A percentile compares a stretch with the other conserved stretches of the same genome.
Conservation (phyloP, 768 basidiomycete genomes). For the Suillus discolor region DNA sequence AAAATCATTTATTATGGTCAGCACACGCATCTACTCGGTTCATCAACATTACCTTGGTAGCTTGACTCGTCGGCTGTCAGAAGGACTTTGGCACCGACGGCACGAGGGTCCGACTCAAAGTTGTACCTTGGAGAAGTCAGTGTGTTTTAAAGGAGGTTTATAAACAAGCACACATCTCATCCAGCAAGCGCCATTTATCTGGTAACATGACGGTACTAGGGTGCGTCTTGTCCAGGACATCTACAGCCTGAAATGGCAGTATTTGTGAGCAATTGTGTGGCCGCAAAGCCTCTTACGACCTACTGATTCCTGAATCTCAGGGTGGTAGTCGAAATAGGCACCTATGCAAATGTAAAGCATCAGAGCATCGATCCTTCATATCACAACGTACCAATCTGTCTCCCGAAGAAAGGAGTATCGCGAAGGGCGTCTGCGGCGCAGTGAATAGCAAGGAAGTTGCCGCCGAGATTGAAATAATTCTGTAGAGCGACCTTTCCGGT, state of each 20-base stretch:
- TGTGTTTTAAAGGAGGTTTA: conserved; percentile 10
- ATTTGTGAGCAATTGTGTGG: conserved; percentile 19
- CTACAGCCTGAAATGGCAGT: conserved; percentile 48
- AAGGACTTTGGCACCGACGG: conserved; percentile 60
- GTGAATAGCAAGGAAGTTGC: conserved; percentile 73
- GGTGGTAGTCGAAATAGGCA: conserved; percentile 74
- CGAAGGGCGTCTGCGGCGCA: conserved; percentile 62
- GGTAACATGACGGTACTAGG: conserved; percentile 64
- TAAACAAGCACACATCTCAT: conserved; percentile 55
- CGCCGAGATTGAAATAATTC: conserved; percentile 65
- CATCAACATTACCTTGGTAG: conserved; percentile 49
- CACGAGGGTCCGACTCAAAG: conserved; percentile 71
- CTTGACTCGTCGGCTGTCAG: conserved; percentile 68
- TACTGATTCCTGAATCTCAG: conserved; percentile 65
- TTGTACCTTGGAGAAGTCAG: conserved; percentile 52
- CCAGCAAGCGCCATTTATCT: conserved; percentile 50
- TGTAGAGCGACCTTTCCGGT: conserved; percentile 63
- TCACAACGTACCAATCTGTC: conserved; percentile 51
- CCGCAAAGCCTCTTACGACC: conserved; percentile 19
- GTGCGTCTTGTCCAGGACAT: conserved; percentile 57
- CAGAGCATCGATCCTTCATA: neutral
- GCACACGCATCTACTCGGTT: neutral
- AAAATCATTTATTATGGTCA: neutral
- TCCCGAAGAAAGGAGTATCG: conserved; percentile 57
- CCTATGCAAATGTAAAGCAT: conserved; percentile 35